A percentile compares a stretch with the other conserved stretches of the same genome.
Evolutionary conservation across 2,329 filamentous ascomycete genomes (phyloP).

Genomic region (Colletotrichum viniferum): DNA sequence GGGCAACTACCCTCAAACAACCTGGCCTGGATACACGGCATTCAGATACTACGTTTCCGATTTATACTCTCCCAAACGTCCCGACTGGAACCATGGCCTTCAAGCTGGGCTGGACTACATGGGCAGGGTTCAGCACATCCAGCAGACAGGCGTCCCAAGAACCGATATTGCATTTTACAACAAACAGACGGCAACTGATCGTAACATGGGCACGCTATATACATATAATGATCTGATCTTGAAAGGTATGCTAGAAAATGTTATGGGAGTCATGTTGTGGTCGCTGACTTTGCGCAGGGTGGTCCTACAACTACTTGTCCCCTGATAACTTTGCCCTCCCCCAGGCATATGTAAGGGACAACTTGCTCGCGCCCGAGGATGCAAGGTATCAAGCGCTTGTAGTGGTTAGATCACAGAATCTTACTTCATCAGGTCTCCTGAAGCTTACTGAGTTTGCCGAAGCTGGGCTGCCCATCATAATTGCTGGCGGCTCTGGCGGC

Average conservation of each 20-base stretch:
- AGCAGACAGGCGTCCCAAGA: constrained; percentile 39
- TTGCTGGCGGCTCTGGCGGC: constrained; percentile 23
- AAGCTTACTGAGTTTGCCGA: constrained; percentile 38
- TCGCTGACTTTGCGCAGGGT: constrained; percentile 29
- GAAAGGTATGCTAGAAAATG: background rate
- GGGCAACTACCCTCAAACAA: constrained; percentile 47
- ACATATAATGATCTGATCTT: constrained; percentile 34
- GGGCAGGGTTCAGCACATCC: constrained; percentile 39
- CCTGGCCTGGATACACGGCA: constrained; percentile 51
- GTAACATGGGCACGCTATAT: background rate
- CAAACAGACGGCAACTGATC: background rate
- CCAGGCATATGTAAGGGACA: constrained; percentile 37
- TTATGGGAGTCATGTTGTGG: background rate
- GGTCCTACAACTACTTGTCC: constrained; percentile 47
- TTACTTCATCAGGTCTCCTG: constrained; percentile 37
- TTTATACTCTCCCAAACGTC: constrained; percentile 42
- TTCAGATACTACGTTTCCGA: constrained; percentile 47
- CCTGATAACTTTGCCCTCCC: constrained; percentile 47
- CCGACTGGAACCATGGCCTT: constrained; percentile 37
- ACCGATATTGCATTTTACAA: constrained; percentile 1
- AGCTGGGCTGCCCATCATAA: constrained; percentile 45
- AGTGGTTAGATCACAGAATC: constrained; percentile 35
- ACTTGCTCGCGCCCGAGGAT: constrained; percentile 38
- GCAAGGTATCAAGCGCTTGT: constrained; percentile 49
- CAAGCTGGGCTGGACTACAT: constrained; percentile 30